Conservation (phyloP, 768 basidiomycete genomes). For the Leccinum incarnatum region DNA sequence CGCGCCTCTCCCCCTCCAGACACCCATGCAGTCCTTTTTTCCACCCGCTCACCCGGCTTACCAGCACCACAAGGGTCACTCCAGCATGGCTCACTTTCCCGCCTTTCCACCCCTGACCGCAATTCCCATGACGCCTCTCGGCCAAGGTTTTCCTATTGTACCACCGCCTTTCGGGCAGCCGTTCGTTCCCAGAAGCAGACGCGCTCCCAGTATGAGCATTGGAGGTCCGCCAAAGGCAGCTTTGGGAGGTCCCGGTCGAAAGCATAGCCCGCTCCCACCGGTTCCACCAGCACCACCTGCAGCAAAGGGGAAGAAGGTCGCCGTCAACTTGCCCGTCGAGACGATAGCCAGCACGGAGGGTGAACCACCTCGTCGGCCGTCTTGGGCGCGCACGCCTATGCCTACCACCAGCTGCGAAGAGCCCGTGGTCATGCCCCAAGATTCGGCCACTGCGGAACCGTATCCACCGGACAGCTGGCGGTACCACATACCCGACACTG, state of each 20-base stretch:
- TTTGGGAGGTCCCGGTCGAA: slow-evolving; percentile 75
- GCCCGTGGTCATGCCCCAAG: slow-evolving; percentile 27
- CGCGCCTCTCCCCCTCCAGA: slow-evolving; percentile 51
- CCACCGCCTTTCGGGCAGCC: slow-evolving; percentile 45
- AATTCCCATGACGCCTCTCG: slow-evolving; percentile 60
- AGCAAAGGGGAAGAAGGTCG: slow-evolving; percentile 60
- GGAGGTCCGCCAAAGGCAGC: slow-evolving; percentile 89
- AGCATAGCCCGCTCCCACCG: slow-evolving; percentile 62
- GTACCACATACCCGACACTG: slow-evolving; percentile 53
- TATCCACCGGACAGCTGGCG: slow-evolving; percentile 69
- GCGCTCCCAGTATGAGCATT: slow-evolving; percentile 64
- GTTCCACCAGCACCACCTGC: slow-evolving; percentile 32
- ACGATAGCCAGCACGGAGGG: slow-evolving; percentile 39
- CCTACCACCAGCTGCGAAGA: slow-evolving; percentile 35
- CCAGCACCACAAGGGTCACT: slow-evolving; percentile 49
- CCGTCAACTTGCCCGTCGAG: slow-evolving; percentile 74
- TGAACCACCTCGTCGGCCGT: slow-evolving; percentile 40
- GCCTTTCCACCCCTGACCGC: slow-evolving; percentile 55
- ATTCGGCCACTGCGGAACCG: slow-evolving; percentile 45
- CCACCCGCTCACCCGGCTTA: slow-evolving; percentile 47
- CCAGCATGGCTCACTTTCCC: slow-evolving; percentile 65
- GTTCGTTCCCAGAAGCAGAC: slow-evolving; percentile 59
- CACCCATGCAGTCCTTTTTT: slow-evolving; percentile 74
- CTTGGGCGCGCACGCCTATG: slow-evolving; percentile 65
- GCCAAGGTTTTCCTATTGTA: slow-evolving; percentile 55